Evolutionary conservation across 768 basidiomycete species (phyloP), one percentile per base, ranked within the genome.

Genomic region (Kwoniella dendrophila): DNA sequence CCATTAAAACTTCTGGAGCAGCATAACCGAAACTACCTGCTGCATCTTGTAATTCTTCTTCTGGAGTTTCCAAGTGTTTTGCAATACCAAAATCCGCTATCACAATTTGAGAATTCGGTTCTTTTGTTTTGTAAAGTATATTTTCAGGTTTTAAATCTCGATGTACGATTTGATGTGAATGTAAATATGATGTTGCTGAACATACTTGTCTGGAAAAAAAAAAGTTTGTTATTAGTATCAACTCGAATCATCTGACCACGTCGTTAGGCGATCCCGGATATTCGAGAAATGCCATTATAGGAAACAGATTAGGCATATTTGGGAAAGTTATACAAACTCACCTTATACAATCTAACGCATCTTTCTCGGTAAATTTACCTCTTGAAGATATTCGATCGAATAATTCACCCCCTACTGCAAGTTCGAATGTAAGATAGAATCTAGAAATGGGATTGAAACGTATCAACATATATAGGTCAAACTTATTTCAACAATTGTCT

Each of bases 61-160:
- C 77, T 7, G 64, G 56, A 10, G 63, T 55, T 30, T 72, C 72
- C 12, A 81, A 63, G 54, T 79, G 79, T 47, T 74, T 75, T 0
- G 81, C 81, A 34, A 99, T 97, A 67, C 96, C 96, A 73, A 99
- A 99, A 79, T 98, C 96, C 5, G 87, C 94, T 43, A 98, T 92
- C 59, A 99, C 94, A 51, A 98, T 84, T 66, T 89, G 89, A n/a
- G 90, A 90, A 18, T 88, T 83, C 10, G 83, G 75, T 2, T 86
- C 88, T 67, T 83, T 86, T 4, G 89, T 90, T 40, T 90, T 86
- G 76, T 92, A 97, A 3, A 99, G 83, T 62, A 99, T 94, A 75
- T 98, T 98, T 80, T 99, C 96, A 0, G 96, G 96, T 77, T 97
- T 98, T 64, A 99, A 85, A 75, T 99, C 95, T 3, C 96, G 86